Base-by-base conservation (phyloP, 139 green algal genomes). In the Medakamo hakoo region DNA sequence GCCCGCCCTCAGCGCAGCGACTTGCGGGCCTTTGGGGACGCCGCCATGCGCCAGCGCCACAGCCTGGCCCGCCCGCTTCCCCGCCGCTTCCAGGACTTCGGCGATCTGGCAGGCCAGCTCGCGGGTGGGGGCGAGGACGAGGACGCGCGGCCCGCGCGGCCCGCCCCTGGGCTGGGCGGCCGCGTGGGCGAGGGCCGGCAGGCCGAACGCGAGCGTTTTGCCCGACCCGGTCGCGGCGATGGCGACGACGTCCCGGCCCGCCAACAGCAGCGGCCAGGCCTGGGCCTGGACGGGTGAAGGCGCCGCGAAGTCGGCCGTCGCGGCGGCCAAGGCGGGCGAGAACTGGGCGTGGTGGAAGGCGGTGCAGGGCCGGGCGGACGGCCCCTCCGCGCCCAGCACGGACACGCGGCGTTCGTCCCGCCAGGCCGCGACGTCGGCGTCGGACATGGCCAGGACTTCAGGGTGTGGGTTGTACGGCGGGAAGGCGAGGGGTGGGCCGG, bases 71-170 rank as follows among this genome's bases (percentile, higher is more conserved):
- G 72, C 72, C 26, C 16, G 60, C 67, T 55, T 68, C 55, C 73
- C 80, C 20, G 79, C 75, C 48, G 84, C 76, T 26, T 87, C 82
- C 58, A 92, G 65, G 32, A 92, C 83, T 4, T 67, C 75, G 22
- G 71, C 69, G 60, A 94, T 95, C 75, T 96, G 90, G 58, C 83
- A 62, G 31, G 83, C 87, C 62, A 97, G 88, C 82, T 97, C 90
- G 21, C 90, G 79, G 0, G 90, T 97, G 23, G 90, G 90, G 25
- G 90, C 82, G 66, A 96, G 79, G 1, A 91, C 76, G 4, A 98
- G 63, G 9, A 71, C 80, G 20, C 73, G 67, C 0, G 87, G 87
- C 4, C 55, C 0, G 23, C 68, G 4, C 60, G 25, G 21, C 58
- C 63, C 9, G 32, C 60, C 27, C 59, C 63, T 14, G 2, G 30